Evolutionary conservation across 2,329 filamentous ascomycete genomes (phyloP).

Genomic region (Corinectria fuckeliana): DNA sequence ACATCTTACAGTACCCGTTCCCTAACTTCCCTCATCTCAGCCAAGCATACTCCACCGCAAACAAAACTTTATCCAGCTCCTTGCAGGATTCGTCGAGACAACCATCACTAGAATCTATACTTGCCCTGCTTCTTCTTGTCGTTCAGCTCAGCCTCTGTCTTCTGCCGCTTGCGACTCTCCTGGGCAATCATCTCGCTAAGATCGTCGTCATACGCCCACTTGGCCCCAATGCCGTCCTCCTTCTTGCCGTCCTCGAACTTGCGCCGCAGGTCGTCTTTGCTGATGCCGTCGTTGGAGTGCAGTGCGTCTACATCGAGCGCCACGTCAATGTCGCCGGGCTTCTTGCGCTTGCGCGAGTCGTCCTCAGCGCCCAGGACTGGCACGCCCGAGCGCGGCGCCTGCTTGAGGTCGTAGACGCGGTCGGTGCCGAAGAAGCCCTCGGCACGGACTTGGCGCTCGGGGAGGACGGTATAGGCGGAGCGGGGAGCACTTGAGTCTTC

Average conservation of each 20-base stretch:
- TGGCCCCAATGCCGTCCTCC: slow-evolving; percentile 70
- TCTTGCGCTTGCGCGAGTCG: slow-evolving; percentile 84
- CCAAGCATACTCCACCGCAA: background rate
- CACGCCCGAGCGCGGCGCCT: slow-evolving; percentile 56
- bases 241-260: slow-evolving; percentile 77
- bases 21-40: slow-evolving; percentile 3
- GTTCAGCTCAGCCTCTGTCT: slow-evolving; percentile 81
- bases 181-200: slow-evolving; percentile 95
- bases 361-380: slow-evolving; percentile 84
- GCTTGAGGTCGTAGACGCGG: slow-evolving; percentile 85
- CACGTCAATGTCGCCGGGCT: slow-evolving; percentile 93
- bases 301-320: slow-evolving; percentile 87
- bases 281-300: slow-evolving; percentile 75
- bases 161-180: slow-evolving; percentile 88
- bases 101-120: slow-evolving; percentile 53
- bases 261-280: slow-evolving; percentile 81
- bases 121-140: slow-evolving; percentile 67
- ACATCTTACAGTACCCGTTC: slow-evolving; percentile 21
- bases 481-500: slow-evolving; percentile 79
- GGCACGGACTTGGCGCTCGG: slow-evolving; percentile 83
- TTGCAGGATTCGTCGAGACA: no score
- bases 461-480: slow-evolving; percentile 86
- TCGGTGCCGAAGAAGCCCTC: slow-evolving; percentile 97
- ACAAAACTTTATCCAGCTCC: background rate
- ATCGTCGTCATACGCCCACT: slow-evolving; percentile 83